phyloP scores from a whole-genome alignment of 1,284 basidiomycete genomes.

The Marasmius tenuissimus region DNA sequence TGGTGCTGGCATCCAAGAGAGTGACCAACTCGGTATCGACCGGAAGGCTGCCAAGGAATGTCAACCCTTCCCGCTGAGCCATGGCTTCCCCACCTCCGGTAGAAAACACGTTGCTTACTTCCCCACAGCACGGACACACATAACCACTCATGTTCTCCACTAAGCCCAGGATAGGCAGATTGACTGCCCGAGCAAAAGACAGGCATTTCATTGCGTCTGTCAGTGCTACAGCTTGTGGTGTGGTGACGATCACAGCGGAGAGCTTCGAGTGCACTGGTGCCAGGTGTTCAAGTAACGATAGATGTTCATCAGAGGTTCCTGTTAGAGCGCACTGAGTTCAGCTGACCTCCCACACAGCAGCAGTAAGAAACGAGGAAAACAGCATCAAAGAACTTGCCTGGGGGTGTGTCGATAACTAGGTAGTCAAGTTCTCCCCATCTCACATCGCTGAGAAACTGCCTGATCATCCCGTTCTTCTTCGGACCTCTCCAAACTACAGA shows the following conservation, averaged over 20 bases:
- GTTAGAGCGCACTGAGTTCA: slow-evolving; percentile 14
- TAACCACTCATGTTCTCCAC: slow-evolving; percentile 99
- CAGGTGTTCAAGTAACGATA: slow-evolving; percentile 93
- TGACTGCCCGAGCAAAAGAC: slow-evolving; percentile 89
- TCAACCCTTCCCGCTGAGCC: slow-evolving; percentile 73
- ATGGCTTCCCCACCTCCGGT: slow-evolving; percentile 90
- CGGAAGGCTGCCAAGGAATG: slow-evolving; percentile 88
- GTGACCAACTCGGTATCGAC: slow-evolving; percentile 92
- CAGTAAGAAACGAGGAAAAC: slow-evolving; percentile 13
- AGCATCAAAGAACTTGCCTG: slow-evolving; percentile 54
- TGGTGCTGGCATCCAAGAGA: slow-evolving; percentile 80
- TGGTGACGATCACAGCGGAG: slow-evolving; percentile 90
- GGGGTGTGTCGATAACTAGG: slow-evolving; percentile 96
- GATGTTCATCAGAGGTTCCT: slow-evolving; percentile 99
- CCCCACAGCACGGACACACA: slow-evolving; percentile 93
- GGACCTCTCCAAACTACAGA: slow-evolving; percentile 98
- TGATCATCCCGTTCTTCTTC: slow-evolving; percentile 99
- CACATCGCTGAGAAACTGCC: slow-evolving; percentile 96
- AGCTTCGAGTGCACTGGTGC: slow-evolving; percentile 81
- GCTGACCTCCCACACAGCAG: too few species aligned
- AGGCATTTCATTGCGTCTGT: slow-evolving; percentile 96
- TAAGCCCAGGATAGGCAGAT: slow-evolving; percentile 88
- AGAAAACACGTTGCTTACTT: slow-evolving; percentile 94
- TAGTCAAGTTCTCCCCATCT: slow-evolving; percentile 97
- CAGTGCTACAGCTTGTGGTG: slow-evolving; percentile 95